These are phyloP conservation scores for Leccinum griseonigrum DNA, from an alignment of 1,284 basidiomycete genomes.

Conservation along the genomic window DNA sequence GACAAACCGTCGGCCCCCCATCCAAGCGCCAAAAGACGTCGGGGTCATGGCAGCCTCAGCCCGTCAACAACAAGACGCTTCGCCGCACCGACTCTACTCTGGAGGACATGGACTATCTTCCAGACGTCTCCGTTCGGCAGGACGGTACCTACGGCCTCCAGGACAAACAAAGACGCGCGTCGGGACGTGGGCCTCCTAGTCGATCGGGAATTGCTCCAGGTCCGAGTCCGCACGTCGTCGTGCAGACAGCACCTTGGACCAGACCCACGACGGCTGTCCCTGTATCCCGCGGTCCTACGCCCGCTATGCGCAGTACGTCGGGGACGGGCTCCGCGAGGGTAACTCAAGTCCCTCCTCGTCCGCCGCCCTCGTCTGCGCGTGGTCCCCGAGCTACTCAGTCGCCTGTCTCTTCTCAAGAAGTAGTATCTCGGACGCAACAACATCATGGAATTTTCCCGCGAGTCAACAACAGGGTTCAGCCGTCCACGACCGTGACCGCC, in stretches of 20 bases:
- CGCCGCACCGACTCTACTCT: slow-evolving; percentile 20
- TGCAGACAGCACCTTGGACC: slow-evolving; percentile 4
- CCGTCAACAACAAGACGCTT: slow-evolving; percentile 5
- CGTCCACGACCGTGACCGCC: slow-evolving; percentile 1
- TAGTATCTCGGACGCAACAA: slow-evolving; percentile 11
- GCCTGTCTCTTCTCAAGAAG: slow-evolving; percentile 26
- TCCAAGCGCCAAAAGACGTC: slow-evolving; percentile 57
- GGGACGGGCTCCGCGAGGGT: slow-evolving; percentile 11
- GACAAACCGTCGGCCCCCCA: slow-evolving; percentile 34
- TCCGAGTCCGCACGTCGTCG: slow-evolving; percentile 6
- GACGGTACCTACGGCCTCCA: slow-evolving; percentile 39
- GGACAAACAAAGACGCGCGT: slow-evolving; percentile 21
- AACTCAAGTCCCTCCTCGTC: slow-evolving; percentile 13
- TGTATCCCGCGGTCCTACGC: slow-evolving; percentile 10
- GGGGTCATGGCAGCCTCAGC: slow-evolving; percentile 30
- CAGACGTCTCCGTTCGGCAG: slow-evolving; percentile 52
- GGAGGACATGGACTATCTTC: slow-evolving; percentile 50
- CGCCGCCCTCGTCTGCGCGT: slow-evolving; percentile 17
- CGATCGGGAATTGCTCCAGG: slow-evolving; percentile 10
- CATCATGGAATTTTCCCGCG: slow-evolving; percentile 10
- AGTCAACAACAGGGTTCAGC: slow-evolving; percentile 1
- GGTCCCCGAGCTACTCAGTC: slow-evolving; percentile 10
- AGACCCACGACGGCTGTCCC: slow-evolving; percentile 8
- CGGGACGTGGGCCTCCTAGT: slow-evolving; percentile 8
- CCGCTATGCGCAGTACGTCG: slow-evolving; percentile 13